Conservation (phyloP, 495 filamentous ascomycete species). For the Cercophora sp. region DNA sequence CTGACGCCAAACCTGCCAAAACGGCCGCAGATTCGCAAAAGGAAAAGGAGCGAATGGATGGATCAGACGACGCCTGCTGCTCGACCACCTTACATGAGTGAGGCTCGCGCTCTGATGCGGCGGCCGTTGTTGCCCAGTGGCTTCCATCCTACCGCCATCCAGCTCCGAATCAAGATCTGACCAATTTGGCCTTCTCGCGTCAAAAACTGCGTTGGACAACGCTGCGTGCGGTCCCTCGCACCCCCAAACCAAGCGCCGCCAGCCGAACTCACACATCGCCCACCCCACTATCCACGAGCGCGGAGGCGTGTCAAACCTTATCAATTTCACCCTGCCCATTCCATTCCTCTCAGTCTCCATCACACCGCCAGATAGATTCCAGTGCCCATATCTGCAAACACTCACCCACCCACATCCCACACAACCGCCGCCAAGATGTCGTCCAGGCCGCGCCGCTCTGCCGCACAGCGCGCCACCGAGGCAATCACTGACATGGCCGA, state of each 20-base stretch:
- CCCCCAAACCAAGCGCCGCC: too few species aligned
- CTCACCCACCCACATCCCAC: background rate
- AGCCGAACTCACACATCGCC: too few species aligned
- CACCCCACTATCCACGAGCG: background rate
- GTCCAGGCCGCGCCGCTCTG: constrained; percentile 42
- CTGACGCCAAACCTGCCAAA: too few species aligned
- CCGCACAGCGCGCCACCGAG: constrained; percentile 45
- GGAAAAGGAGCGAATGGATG: background rate
- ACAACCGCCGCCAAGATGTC: constrained; percentile 28
- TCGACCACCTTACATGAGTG: background rate
- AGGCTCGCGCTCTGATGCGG: background rate
- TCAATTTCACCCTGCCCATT: background rate
- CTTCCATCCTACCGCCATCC: too few species aligned
- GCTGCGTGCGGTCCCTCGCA: too few species aligned
- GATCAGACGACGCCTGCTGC: background rate
- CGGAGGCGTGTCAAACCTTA: background rate
- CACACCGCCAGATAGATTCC: background rate
- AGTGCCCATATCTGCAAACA: too few species aligned
- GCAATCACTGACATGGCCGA: constrained; percentile 50
- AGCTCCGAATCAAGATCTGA: too few species aligned
- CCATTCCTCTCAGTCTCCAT: background rate
- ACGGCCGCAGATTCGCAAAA: background rate
- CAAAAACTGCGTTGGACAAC: too few species aligned
- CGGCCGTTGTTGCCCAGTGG: background rate
- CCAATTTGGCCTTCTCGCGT: too few species aligned